These are phyloP conservation scores for Colletotrichum eleusines DNA, from an alignment of 2,329 filamentous ascomycete species.

Conservation along the genomic window DNA sequence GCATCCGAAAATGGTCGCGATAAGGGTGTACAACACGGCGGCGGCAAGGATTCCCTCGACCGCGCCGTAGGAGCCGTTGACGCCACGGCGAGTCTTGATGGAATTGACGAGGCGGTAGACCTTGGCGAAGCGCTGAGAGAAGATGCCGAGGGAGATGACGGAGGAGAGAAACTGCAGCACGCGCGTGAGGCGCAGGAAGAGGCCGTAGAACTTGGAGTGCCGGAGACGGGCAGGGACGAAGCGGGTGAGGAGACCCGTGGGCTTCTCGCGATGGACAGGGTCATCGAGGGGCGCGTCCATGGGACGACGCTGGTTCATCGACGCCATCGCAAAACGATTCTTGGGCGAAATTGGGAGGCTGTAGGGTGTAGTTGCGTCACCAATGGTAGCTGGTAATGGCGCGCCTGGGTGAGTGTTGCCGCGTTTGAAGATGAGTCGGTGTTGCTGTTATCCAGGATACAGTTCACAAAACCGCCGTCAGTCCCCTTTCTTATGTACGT, in stretches of 20 bases:
- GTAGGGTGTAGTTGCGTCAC: not conserved
- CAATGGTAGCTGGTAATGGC: not conserved
- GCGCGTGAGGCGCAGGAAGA: constrained; percentile 52
- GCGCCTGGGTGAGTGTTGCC: not conserved
- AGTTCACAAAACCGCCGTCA: not conserved
- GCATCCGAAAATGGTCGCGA: constrained; percentile 51
- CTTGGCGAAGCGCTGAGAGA: constrained; percentile 55
- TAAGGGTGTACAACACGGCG: constrained; percentile 57
- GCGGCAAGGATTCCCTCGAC: constrained; percentile 60
- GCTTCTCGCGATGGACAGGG: constrained; percentile 6
- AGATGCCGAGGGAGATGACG: constrained; percentile 56
- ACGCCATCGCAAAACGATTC: not conserved
- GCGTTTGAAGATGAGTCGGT: not conserved
- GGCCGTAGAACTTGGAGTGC: constrained; percentile 42
- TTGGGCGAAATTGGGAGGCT: not conserved
- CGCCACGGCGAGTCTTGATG: constrained; percentile 49
- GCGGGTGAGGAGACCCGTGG: constrained; percentile 43
- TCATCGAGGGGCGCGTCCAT: constrained; percentile 9
- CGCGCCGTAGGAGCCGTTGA: constrained; percentile 50
- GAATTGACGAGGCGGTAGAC: constrained; percentile 52
- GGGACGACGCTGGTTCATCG: not conserved
- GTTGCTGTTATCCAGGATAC: not conserved
- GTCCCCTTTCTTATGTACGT: not conserved
- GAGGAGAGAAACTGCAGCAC: constrained; percentile 59
- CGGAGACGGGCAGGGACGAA: constrained; percentile 41